A percentile compares a stretch with the other conserved stretches of the same genome.
Evolutionary conservation across 1,139 yeast genomes (phyloP).

Genomic region (Debaryomycetaceae sp.): DNA sequence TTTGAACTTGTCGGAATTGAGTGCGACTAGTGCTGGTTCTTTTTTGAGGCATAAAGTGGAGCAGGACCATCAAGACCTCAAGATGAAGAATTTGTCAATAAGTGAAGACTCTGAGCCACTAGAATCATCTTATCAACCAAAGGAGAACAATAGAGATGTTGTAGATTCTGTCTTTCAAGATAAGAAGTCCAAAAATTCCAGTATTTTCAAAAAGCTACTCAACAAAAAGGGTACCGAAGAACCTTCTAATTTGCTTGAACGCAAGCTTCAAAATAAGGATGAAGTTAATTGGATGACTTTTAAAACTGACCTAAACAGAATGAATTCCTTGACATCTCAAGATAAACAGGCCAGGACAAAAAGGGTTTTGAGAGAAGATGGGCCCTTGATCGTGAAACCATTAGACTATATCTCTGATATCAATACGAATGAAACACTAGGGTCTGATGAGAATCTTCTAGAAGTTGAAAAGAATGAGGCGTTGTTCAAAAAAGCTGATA

Average conservation of each 20-base stretch:
- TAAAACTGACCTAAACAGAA: conserved; percentile 62
- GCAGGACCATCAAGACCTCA: conserved; percentile 26
- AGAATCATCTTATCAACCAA: conserved; percentile 17
- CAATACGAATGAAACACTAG: conserved; percentile 40
- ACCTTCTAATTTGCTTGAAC: conserved; percentile 31
- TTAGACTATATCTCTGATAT: conserved; percentile 56
- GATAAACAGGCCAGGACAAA: conserved; percentile 70
- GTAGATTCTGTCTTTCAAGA: conserved; percentile 45
- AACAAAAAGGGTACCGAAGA: conserved; percentile 30
- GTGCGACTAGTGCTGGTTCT: conserved; percentile 90
- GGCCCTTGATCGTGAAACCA: conserved; percentile 65
- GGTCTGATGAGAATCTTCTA: conserved; percentile 17
- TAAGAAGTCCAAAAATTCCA: conserved; percentile 45
- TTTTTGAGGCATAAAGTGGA: conserved; percentile 68
- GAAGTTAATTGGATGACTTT: conserved; percentile 41
- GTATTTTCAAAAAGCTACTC: conserved; percentile 53
- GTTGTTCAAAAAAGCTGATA: conserved; percentile 26
- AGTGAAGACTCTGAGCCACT: conserved; percentile 7
- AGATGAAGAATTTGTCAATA: conserved; percentile 18
- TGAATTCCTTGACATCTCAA: conserved; percentile 65
- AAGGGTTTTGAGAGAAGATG: conserved; percentile 65
- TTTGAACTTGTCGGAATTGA: conserved; percentile 57
- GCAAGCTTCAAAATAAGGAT: conserved; percentile 28
- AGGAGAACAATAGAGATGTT: conserved; percentile 23
- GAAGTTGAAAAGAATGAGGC: conserved; percentile 16